These are phyloP conservation scores for Phytopythium kandeliae DNA, from an alignment of 352 stramenopile species.

Conservation along the genomic window DNA sequence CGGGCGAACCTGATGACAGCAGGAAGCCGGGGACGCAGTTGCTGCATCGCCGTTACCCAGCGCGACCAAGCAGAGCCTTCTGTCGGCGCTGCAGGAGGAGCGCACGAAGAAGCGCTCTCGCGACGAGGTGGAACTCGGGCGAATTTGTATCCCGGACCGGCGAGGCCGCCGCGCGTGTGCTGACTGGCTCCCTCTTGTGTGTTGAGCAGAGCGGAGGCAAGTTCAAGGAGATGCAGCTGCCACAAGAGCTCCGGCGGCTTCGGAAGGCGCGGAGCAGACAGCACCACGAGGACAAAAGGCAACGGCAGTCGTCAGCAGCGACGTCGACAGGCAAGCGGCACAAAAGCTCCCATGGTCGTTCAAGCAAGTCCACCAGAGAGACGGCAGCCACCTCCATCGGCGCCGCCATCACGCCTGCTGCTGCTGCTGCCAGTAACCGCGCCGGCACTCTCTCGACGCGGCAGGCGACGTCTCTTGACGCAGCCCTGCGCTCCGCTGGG, in stretches of 20 bases:
- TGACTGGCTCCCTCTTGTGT: background rate
- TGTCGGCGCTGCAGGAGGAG: constrained; percentile 61
- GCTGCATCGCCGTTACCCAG: background rate
- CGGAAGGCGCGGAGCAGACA: constrained; percentile 14
- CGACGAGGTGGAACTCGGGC: constrained; percentile 10
- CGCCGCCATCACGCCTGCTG: background rate
- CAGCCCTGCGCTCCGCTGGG: background rate
- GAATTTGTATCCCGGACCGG: no score
- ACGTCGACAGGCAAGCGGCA: constrained; percentile 5
- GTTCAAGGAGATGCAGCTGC: constrained; percentile 44
- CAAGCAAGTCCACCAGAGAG: constrained; percentile 4
- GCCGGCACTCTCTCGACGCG: background rate
- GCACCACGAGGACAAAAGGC: background rate
- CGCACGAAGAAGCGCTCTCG: constrained; percentile 35
- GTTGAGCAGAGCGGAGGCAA: constrained; percentile 13
- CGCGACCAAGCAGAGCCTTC: constrained; percentile 36
- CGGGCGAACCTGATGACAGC: background rate
- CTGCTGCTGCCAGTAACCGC: background rate
- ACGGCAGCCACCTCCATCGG: background rate
- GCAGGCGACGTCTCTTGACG: background rate
- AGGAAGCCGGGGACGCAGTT: background rate
- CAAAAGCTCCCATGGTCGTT: constrained; percentile 8
- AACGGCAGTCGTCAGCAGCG: background rate
- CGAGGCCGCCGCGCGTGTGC: no score
- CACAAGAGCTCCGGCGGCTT: constrained; percentile 6